phyloP scores from a whole-genome alignment of 495 filamentous ascomycete genomes.

The Aspergillus egyptiacus region DNA sequence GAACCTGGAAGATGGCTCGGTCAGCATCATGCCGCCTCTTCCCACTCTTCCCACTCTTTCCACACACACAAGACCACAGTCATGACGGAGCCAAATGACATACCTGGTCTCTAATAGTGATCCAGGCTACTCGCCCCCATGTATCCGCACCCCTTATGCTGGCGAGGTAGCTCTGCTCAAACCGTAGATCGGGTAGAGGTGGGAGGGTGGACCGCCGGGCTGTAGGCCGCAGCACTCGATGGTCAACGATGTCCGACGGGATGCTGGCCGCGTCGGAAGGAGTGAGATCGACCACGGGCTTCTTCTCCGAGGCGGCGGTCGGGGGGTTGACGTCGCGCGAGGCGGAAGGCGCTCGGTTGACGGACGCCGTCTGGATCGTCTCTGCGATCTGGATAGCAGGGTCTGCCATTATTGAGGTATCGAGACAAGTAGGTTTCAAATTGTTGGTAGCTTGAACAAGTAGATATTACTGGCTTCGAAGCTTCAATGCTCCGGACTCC shows the following conservation, averaged over 20 bases:
- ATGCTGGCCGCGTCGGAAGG: slow-evolving; percentile 44
- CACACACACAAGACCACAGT: not conserved
- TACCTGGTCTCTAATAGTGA: slow-evolving; percentile 87
- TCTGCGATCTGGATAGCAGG: slow-evolving; percentile 59
- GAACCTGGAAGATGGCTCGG: slow-evolving; percentile 46
- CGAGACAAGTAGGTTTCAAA: not conserved
- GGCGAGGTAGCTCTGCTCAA: slow-evolving; percentile 94
- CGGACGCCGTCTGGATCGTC: slow-evolving; percentile 71
- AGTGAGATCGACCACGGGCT: slow-evolving; percentile 39
- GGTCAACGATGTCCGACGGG: slow-evolving; percentile 40
- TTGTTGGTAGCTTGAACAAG: too few relatives aligned
- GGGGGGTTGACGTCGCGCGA: slow-evolving; percentile 75
- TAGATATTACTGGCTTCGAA: not conserved
- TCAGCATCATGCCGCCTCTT: not conserved
- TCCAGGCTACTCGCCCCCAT: slow-evolving; percentile 70
- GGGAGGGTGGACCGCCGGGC: slow-evolving; percentile 57
- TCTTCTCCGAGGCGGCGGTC: slow-evolving; percentile 58
- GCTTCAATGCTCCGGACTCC: not conserved
- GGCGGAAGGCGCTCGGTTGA: slow-evolving; percentile 62
- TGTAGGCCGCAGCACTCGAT: slow-evolving; percentile 49
- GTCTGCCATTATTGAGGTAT: slow-evolving; percentile 31
- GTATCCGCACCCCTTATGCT: slow-evolving; percentile 72
- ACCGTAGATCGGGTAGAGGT: slow-evolving; percentile 86
- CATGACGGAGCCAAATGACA: not conserved
- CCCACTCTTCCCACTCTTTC: too few relatives aligned